phyloP scores from a whole-genome alignment of 176 grass and related monocot genomes.

The Metroxylon sagu region DNA sequence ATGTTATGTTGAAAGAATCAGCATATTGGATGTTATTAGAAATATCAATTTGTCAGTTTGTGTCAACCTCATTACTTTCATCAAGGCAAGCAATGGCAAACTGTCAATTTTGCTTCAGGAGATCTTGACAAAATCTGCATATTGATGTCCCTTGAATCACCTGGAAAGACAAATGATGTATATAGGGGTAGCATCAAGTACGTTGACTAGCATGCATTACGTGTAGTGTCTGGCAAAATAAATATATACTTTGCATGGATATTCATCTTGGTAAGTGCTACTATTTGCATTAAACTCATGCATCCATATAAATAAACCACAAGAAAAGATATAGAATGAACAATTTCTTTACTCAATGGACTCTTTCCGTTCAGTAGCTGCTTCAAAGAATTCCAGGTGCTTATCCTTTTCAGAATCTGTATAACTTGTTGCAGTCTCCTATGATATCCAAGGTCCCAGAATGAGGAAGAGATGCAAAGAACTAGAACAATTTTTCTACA shows the following conservation, averaged over 20 bases:
- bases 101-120: conserved; percentile 74
- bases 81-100: conserved; percentile 65
- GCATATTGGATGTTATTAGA: conserved; percentile 8
- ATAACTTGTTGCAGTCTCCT: conserved; percentile 66
- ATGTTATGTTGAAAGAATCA: conserved; percentile 3
- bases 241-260: conserved; percentile 4
- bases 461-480: conserved; percentile 12
- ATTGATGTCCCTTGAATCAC: conserved; percentile 40
- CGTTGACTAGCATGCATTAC: no score
- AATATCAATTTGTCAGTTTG: conserved; percentile 15
- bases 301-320: no score
- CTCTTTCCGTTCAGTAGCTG: conserved; percentile 29
- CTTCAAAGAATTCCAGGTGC: conserved; percentile 50
- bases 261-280: not conserved
- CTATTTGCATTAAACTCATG: not conserved
- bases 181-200: no score
- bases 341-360: conserved; percentile 23
- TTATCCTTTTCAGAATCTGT: conserved; percentile 76
- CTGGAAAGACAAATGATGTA: conserved; percentile 25
- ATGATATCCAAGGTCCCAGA: conserved; percentile 49
- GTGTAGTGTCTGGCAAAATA: not conserved
- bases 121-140: conserved; percentile 73
- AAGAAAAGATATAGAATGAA: not conserved
- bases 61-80: conserved; percentile 25
- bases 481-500: conserved; percentile 5